phyloP scores from a whole-genome alignment of 441 rosid species.

The Gossypium aridum region DNA sequence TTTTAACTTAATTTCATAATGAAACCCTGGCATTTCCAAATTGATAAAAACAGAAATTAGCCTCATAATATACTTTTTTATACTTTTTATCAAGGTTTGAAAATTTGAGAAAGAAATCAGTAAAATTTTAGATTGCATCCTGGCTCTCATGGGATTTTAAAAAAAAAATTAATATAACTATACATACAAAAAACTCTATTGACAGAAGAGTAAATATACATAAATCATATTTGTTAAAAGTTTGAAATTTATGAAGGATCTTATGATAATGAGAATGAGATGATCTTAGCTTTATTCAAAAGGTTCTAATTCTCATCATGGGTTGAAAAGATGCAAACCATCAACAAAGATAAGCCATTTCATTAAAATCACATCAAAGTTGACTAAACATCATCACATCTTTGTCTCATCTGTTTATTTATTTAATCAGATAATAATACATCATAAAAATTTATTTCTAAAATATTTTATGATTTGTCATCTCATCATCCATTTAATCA shows the following conservation, averaged over 20 bases:
- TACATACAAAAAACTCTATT: background rate
- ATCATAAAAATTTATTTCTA: no score
- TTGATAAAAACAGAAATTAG: conserved; percentile 6
- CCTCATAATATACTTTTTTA: no score
- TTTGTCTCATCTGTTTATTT: background rate
- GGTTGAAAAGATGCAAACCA: background rate
- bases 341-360: background rate
- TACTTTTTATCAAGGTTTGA: background rate
- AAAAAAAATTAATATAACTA: no score
- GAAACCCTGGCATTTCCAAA: conserved; percentile 22
- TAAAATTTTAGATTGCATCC: background rate
- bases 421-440: no score
- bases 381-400: background rate
- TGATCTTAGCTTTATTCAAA: background rate
- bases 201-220: background rate
- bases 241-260: background rate
- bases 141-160: no score
- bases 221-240: background rate
- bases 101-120: conserved; percentile 12
- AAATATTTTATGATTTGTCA: no score
- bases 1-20: conserved; percentile 22
- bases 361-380: background rate
- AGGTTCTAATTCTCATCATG: background rate
- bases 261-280: background rate
- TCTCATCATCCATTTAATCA: no score